phyloP scores from a whole-genome alignment of 352 stramenopile genomes.

The Phytophthora pinifolia region DNA sequence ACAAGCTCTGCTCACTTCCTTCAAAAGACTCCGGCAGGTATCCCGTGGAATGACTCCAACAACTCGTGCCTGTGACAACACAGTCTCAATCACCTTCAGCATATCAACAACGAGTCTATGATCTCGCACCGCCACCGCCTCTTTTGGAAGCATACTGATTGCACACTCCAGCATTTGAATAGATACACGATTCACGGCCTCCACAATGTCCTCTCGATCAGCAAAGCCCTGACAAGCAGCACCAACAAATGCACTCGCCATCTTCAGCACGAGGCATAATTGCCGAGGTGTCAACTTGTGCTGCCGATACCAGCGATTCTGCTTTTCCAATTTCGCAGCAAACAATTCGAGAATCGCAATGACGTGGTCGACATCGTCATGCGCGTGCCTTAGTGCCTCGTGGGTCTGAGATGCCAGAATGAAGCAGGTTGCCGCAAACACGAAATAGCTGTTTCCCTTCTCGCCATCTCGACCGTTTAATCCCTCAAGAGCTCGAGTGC shows the following conservation, averaged over 20 bases:
- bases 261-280: conserved; percentile 35
- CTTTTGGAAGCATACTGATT: conserved; percentile 17
- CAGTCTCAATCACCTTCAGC: conserved; percentile 22
- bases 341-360: conserved; percentile 27
- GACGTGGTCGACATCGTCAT: conserved; percentile 8
- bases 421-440: conserved; percentile 52
- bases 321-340: conserved; percentile 23
- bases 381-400: conserved; percentile 10
- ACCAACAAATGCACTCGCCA: conserved; percentile 28
- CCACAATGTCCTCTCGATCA: conserved; percentile 6
- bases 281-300: conserved; percentile 26
- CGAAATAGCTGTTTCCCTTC: conserved; percentile 30
- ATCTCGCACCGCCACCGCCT: conserved; percentile 15
- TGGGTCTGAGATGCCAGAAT: conserved; percentile 28
- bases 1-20: conserved; percentile 1
- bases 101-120: conserved; percentile 17
- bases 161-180: conserved; percentile 28
- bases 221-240: conserved; percentile 7
- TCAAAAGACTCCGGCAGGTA: conserved; percentile 12
- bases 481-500: conserved; percentile 22
- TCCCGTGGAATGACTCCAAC: conserved; percentile 18
- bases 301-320: conserved; percentile 17
- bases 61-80: conserved; percentile 18
- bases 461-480: conserved; percentile 12
- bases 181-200: conserved; percentile 15